phyloP scores from a whole-genome alignment of 805 yeast species.

The Metschnikowia shivogae region DNA sequence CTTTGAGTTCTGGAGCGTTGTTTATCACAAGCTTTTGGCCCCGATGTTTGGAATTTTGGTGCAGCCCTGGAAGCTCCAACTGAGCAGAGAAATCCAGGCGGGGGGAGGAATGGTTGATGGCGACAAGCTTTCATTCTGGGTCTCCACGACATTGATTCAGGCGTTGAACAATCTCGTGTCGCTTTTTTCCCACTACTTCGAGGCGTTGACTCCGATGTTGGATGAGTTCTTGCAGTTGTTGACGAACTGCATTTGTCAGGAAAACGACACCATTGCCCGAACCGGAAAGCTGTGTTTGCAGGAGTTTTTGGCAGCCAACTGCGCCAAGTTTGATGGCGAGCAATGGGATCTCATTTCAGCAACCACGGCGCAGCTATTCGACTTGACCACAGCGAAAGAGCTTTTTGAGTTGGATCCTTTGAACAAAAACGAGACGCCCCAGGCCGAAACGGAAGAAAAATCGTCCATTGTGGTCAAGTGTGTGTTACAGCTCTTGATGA shows the following conservation, averaged over 20 bases:
- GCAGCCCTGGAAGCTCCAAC: conserved; percentile 67
- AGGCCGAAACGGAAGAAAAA: conserved; percentile 27
- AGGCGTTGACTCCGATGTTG: conserved; percentile 65
- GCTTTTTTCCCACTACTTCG: conserved; percentile 78
- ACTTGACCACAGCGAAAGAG: conserved; percentile 80
- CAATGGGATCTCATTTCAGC: conserved; percentile 75
- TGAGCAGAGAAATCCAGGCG: conserved; percentile 37
- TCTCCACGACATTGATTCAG: conserved; percentile 92
- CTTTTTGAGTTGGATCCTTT: conserved; percentile 62
- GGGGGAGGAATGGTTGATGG: conserved; percentile 35
- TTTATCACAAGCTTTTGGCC: conserved; percentile 74
- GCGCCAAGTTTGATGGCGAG: conserved; percentile 50
- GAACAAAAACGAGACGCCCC: conserved; percentile 10
- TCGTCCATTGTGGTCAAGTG: conserved; percentile 86
- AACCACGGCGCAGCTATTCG: conserved; percentile 68
- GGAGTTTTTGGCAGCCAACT: conserved; percentile 73
- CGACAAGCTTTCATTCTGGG: conserved; percentile 92
- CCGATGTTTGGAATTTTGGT: conserved; percentile 85
- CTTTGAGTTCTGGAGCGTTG: conserved; percentile 73
- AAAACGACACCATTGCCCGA: conserved; percentile 92
- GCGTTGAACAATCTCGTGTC: conserved; percentile 87
- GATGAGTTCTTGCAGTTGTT: conserved; percentile 75
- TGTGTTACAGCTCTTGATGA: conserved; percentile 83
- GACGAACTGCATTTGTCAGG: conserved; percentile 89
- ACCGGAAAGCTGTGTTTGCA: conserved; percentile 90